Conservation (phyloP, 768 basidiomycete species). For the Suillus fuscotomentosus region DNA sequence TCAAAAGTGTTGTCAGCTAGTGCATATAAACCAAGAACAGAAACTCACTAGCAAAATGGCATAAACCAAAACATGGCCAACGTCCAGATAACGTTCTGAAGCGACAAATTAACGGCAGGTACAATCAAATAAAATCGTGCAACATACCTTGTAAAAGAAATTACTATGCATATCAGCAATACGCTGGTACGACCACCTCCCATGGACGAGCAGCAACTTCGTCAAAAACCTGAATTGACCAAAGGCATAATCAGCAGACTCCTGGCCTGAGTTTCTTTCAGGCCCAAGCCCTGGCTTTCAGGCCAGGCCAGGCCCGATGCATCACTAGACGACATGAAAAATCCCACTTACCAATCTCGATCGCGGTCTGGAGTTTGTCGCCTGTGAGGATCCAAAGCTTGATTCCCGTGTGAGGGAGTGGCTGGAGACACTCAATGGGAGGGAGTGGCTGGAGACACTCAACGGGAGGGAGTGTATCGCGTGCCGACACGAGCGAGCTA, state of each 20-base stretch:
- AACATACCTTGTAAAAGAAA: conserved; percentile 93
- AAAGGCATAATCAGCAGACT: conserved; percentile 97
- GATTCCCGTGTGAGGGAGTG: too few species aligned
- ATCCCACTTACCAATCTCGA: conserved; percentile 72
- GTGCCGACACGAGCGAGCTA: too few species aligned
- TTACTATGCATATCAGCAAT: conserved; percentile 96
- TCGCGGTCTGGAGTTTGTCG: conserved; percentile 97
- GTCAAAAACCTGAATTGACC: conserved; percentile 95
- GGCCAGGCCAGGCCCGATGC: too few species aligned
- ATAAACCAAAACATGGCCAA: conserved; percentile 94
- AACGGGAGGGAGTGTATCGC: too few species aligned
- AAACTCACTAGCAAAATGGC: conserved; percentile 75
- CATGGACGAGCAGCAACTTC: conserved; percentile 89
- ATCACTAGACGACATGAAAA: neutral
- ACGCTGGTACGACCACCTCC: conserved; percentile 96
- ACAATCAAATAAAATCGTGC: neutral
- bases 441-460: too few species aligned
- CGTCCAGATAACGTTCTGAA: conserved; percentile 89
- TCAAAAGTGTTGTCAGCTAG: conserved; percentile 17
- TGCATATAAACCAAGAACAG: conserved; percentile 4
- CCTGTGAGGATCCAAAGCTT: conserved; percentile 98
- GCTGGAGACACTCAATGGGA: too few species aligned
- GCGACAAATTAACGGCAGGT: conserved; percentile 8
- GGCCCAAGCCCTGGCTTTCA: too few species aligned
- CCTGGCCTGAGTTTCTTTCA: too few species aligned